A percentile compares a stretch with the other conserved stretches of the same genome.
Conservation (phyloP, 257 asterid genomes). For the Solanum okadae region DNA sequence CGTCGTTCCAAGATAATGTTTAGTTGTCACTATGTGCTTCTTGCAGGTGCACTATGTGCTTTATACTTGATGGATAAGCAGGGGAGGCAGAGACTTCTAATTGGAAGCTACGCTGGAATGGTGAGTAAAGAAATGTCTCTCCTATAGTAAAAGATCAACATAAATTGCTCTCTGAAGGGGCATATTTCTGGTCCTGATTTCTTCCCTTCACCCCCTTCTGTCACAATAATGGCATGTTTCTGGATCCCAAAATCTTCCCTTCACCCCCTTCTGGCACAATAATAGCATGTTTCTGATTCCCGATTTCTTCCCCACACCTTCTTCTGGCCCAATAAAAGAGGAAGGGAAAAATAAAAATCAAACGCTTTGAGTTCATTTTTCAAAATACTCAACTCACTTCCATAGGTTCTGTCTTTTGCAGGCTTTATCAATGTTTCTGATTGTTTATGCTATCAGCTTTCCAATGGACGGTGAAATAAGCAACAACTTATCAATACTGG, state of each 20-base stretch:
- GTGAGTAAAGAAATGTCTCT: conserved; percentile 18
- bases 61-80: conserved; percentile 74
- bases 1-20: neutral
- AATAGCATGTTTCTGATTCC: neutral
- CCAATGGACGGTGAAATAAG: conserved; percentile 42
- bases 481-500: conserved; percentile 53
- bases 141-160: neutral
- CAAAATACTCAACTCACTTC: neutral
- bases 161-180: neutral
- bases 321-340: neutral
- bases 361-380: neutral
- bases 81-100: conserved; percentile 66
- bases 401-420: conserved; percentile 10
- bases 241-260: neutral
- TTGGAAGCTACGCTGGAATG: conserved; percentile 87
- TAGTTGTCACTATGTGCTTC: conserved; percentile 5
- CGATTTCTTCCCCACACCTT: neutral
- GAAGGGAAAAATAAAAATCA: neutral
- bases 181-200: neutral
- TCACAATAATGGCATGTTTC: neutral
- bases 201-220: neutral
- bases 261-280: neutral
- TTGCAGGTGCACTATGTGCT: conserved; percentile 68
- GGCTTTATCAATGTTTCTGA: conserved; percentile 69
- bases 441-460: conserved; percentile 44